These are phyloP conservation scores for Chalciporus pseudorubinellus DNA, from an alignment of 768 basidiomycete genomes.

Conservation along the genomic window DNA sequence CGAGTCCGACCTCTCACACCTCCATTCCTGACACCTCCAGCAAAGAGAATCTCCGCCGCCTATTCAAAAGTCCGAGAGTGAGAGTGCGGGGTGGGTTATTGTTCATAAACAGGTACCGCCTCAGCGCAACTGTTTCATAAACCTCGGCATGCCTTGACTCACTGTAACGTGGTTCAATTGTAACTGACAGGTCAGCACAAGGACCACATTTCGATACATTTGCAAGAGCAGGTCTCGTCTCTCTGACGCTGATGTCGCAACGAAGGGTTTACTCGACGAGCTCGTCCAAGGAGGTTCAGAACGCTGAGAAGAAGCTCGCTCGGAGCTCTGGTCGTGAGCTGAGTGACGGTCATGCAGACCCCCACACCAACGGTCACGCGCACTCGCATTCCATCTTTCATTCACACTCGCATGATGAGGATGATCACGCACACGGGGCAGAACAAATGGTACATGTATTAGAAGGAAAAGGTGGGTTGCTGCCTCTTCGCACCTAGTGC, in stretches of 20 bases:
- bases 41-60: background rate
- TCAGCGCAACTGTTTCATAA: background rate
- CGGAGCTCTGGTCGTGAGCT: conserved; percentile 21
- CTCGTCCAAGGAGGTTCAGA: conserved; percentile 8
- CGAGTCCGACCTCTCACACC: background rate
- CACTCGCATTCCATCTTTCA: conserved; percentile 69
- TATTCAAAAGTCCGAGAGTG: background rate
- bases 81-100: conserved; percentile 1
- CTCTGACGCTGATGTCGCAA: conserved; percentile 20
- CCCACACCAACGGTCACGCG: too few relatives aligned
- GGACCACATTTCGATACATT: background rate
- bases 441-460: conserved; percentile 68
- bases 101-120: conserved; percentile 13
- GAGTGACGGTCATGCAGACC: conserved; percentile 34
- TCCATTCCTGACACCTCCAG: background rate
- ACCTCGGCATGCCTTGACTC: conserved; percentile 1
- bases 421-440: conserved; percentile 57
- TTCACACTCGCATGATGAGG: conserved; percentile 61
- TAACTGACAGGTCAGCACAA: conserved; percentile 19
- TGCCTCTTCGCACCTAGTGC: background rate
- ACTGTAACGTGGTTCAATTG: too few relatives aligned
- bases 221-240: background rate
- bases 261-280: conserved; percentile 18
- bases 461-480: conserved; percentile 56
- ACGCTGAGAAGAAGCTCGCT: conserved; percentile 24